Conservation (phyloP, 208 protist species). For the Leptomonas pyrrhocoris region DNA sequence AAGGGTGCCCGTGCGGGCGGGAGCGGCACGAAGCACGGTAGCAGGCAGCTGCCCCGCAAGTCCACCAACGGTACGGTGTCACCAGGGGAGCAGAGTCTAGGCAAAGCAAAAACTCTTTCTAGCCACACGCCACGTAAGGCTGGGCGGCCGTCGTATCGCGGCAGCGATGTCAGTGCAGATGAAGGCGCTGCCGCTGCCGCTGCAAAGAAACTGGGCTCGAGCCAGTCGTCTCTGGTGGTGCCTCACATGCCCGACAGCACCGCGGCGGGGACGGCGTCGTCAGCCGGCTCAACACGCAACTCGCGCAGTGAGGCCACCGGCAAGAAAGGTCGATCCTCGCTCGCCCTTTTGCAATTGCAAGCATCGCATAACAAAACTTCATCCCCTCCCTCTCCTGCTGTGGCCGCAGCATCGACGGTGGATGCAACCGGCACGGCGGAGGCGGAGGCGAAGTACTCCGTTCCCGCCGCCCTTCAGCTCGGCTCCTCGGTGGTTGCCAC, state of each 20-base stretch:
- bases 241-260: neutral
- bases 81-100: neutral
- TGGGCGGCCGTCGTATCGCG: neutral
- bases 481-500: neutral
- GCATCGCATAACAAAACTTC: too few species aligned
- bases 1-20: neutral
- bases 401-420: neutral
- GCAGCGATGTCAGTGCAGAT: neutral
- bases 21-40: neutral
- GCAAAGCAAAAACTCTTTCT: neutral
- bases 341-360: too few species aligned
- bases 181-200: neutral
- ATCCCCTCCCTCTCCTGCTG: too few species aligned
- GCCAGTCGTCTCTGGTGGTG: neutral
- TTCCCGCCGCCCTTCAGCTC: neutral
- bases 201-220: neutral
- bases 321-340: too few species aligned
- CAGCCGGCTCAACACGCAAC: neutral
- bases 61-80: neutral
- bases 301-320: neutral
- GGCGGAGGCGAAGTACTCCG: too few species aligned
- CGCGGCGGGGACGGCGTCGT: neutral
- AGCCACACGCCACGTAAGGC: conserved; percentile 14
- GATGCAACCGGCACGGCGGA: neutral
- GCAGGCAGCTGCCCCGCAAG: neutral